Percentiles rank a stretch among this genome's conserved stretches.
Evolutionary conservation across 257 asterid genomes (phyloP).

Genomic region (Eucommia ulmoides): DNA sequence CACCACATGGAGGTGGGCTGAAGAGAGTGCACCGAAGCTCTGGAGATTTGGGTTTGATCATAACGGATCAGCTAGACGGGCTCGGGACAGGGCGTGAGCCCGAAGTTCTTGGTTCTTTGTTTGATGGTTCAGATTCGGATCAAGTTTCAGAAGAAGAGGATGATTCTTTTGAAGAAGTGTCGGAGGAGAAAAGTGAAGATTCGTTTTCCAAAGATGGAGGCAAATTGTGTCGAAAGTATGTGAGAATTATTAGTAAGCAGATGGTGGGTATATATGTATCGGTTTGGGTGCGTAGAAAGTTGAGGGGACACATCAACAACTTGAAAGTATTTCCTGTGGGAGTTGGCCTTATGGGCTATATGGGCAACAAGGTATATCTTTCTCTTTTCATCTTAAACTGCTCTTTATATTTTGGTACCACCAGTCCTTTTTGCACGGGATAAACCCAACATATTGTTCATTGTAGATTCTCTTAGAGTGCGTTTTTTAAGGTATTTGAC

Average conservation of each 20-base stretch:
- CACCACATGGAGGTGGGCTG: slow-evolving; percentile 23
- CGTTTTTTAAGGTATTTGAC: too few relatives aligned
- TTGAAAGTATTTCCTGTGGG: slow-evolving; percentile 89
- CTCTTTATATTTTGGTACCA: too few relatives aligned
- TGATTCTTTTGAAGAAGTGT: slow-evolving; percentile 30
- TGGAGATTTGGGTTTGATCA: slow-evolving; percentile 45
- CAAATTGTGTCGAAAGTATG: slow-evolving; percentile 36
- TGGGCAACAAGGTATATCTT: slow-evolving; percentile 83
- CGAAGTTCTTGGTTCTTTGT: slow-evolving; percentile 29
- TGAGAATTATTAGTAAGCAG: slow-evolving; percentile 85
- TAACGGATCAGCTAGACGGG: slow-evolving; percentile 29
- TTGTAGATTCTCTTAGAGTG: too few relatives aligned
- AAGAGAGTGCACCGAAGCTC: slow-evolving; percentile 47
- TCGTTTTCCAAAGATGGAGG: slow-evolving; percentile 7
- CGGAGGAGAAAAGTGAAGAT: slow-evolving; percentile 16
- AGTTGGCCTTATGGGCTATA: slow-evolving; percentile 92
- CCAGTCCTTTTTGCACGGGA: too few relatives aligned
- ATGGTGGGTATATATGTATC: slow-evolving; percentile 97
- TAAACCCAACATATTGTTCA: too few relatives aligned
- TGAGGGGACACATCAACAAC: slow-evolving; percentile 80
- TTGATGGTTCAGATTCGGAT: slow-evolving; percentile 43
- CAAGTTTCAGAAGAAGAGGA: slow-evolving; percentile 39
- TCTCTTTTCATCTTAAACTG: slow-evolving; percentile 4
- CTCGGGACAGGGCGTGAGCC: too few relatives aligned
- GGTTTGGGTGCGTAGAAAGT: slow-evolving; percentile 65